Conservation (phyloP, 768 basidiomycete genomes). For the Mycena rosella region DNA sequence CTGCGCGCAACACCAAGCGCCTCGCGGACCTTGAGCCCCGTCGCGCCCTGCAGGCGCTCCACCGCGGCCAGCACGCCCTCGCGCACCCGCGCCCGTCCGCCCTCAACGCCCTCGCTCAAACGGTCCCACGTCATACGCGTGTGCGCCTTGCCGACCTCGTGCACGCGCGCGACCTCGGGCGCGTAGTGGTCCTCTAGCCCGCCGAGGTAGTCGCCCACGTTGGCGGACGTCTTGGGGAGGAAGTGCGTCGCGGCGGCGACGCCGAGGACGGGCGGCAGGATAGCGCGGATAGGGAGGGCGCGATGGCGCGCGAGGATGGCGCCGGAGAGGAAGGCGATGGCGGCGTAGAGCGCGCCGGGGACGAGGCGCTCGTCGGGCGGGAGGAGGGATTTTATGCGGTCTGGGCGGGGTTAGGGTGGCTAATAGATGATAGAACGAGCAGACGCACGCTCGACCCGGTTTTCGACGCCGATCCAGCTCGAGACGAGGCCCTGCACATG, state of each 20-base stretch:
- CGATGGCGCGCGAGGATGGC: constrained; percentile 90
- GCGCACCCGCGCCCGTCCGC: constrained; percentile 59
- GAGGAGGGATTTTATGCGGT: constrained; percentile 84
- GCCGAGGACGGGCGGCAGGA: constrained; percentile 84
- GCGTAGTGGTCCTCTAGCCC: constrained; percentile 78
- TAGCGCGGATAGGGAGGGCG: constrained; percentile 71
- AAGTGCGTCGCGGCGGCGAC: constrained; percentile 82
- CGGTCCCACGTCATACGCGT: constrained; percentile 69
- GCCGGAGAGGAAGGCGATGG: constrained; percentile 88
- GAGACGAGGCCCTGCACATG: constrained; percentile 81
- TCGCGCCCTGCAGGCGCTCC: constrained; percentile 71
- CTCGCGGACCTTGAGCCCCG: constrained; percentile 80
- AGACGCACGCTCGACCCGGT: constrained; percentile 86
- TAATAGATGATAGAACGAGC: neutral
- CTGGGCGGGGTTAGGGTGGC: constrained; percentile 53
- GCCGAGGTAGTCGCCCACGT: constrained; percentile 74
- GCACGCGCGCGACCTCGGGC: constrained; percentile 77
- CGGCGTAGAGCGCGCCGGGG: constrained; percentile 92
- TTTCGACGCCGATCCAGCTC: constrained; percentile 89
- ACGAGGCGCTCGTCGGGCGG: constrained; percentile 86
- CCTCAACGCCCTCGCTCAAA: constrained; percentile 63
- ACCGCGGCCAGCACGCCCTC: constrained; percentile 61
- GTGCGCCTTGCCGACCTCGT: constrained; percentile 74
- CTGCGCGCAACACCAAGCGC: constrained; percentile 61
- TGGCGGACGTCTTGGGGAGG: constrained; percentile 85